Percentiles rank a stretch among this genome's conserved stretches.
phyloP scores from a whole-genome alignment of 345 rosid genomes.

The Brassica cretica region DNA sequence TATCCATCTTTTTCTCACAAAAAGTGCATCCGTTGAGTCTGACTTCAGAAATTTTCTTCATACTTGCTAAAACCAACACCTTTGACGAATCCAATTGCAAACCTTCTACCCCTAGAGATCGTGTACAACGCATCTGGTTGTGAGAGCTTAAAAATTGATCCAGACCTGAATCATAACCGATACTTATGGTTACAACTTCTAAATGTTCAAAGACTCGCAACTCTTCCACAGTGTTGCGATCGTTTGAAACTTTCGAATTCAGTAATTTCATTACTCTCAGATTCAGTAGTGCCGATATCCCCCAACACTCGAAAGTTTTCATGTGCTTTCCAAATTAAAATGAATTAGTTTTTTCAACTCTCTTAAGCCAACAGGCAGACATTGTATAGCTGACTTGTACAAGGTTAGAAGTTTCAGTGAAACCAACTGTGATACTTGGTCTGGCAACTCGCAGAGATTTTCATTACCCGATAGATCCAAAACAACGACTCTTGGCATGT shows the following conservation, averaged over 20 bases:
- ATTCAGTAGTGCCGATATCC: not conserved
- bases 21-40: not conserved
- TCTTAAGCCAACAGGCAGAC: not conserved
- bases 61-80: not conserved
- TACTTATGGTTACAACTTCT: not conserved
- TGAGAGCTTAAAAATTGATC: not conserved
- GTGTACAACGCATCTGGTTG: not conserved
- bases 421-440: too few relatives aligned
- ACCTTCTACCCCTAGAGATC: not conserved
- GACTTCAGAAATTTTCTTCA: not conserved
- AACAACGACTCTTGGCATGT: too few relatives aligned
- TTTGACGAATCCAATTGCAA: not conserved
- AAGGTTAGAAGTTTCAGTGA: too few relatives aligned
- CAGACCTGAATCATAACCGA: not conserved
- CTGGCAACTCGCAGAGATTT: too few relatives aligned
- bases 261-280: not conserved
- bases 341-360: conserved; percentile 5
- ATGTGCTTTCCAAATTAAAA: not conserved
- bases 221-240: not conserved
- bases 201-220: conserved; percentile 5
- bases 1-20: not conserved
- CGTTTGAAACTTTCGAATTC: not conserved
- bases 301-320: not conserved
- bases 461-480: too few relatives aligned
- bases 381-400: not conserved